These are phyloP conservation scores for Solanum chiquidenum DNA, from an alignment of 257 asterid genomes.

Conservation along the genomic window DNA sequence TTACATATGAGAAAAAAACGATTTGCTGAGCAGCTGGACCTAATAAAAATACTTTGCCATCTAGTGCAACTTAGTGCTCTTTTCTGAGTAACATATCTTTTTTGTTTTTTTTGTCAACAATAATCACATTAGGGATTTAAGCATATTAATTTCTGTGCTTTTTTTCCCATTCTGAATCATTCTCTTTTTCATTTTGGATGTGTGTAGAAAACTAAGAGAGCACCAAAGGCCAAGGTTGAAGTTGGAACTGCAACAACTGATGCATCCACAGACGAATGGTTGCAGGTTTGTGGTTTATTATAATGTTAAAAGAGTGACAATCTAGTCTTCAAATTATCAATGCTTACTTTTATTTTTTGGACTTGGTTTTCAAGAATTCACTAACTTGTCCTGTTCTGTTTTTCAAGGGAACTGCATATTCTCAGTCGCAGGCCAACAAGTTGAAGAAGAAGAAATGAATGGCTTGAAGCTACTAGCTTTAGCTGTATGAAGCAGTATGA, in stretches of 20 bases:
- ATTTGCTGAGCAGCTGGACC: neutral
- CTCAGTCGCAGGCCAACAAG: conserved; percentile 56
- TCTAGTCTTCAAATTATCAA: neutral
- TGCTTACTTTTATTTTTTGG: neutral
- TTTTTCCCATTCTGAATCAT: neutral
- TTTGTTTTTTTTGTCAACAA: neutral
- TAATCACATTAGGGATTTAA: neutral
- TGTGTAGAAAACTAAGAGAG: conserved; percentile 73
- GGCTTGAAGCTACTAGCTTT: neutral
- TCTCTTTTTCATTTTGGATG: neutral
- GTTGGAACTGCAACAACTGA: conserved; percentile 91
- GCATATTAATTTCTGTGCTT: neutral
- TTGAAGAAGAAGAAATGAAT: conserved; percentile 87
- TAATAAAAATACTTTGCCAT: neutral
- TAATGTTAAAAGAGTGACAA: neutral
- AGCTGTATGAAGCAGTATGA: conserved; percentile 8
- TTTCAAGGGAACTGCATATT: conserved; percentile 74
- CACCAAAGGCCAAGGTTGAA: conserved; percentile 73
- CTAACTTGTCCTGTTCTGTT: neutral
- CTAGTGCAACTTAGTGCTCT: neutral
- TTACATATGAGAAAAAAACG: neutral
- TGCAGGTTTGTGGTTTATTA: conserved; percentile 53
- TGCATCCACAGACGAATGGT: conserved; percentile 89
- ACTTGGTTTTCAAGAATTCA: neutral
- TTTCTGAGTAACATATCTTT: neutral